Evolutionary conservation across 371 early-diverging fungal species (phyloP), one percentile per base, ranked within the genome.

Genomic region (Syncephalastrum contaminatum): DNA sequence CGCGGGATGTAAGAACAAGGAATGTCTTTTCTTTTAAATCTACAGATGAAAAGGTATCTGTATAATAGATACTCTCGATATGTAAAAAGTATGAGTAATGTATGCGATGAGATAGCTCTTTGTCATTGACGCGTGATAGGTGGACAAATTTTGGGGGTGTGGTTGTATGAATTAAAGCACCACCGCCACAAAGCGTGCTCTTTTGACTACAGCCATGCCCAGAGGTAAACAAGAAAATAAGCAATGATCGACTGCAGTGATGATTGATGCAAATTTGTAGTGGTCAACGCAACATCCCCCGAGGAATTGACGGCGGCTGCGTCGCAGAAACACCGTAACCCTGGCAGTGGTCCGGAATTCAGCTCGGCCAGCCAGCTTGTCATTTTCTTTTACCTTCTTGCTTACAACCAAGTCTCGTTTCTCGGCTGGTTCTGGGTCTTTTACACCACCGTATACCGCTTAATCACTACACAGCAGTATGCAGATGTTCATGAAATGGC

Each of bases 371-470:
- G 27, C 36, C 54, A 53, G 45, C 54, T 53, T 30, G 16, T 43
- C 24, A n/a, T 48, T n/a, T 48, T 24, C 49, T 48, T 48, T 14
- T 95, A 93, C 69, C 77, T 95, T 48, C 69, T 92, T 30, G 73
- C 80, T 30, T 95, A 93, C 81, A 94, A 95, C 67, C 72, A 80
- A 49, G 83, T 78, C 4, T 91, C 90, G 21, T 84, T 84, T 51
- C 67, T 72, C 8, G 90, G 83, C 24, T 95, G 95, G 95, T 77
- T 72, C 27, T 85, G 79, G 68, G 77, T 90, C n/a, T 77, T 93
- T 15, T 62, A 67, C 36, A 68, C 76, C 56, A 80, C 84, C 10
- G 43, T 77, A 14, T 53, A 61, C 46, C 67, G 79, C 15, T 70
- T 93, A 13, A 56, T 80, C 21, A n/a, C 20, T 3, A 78, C 79